These are phyloP conservation scores for Globisporangium carolinianum DNA, from an alignment of 352 stramenopile genomes.

Conservation along the genomic window DNA sequence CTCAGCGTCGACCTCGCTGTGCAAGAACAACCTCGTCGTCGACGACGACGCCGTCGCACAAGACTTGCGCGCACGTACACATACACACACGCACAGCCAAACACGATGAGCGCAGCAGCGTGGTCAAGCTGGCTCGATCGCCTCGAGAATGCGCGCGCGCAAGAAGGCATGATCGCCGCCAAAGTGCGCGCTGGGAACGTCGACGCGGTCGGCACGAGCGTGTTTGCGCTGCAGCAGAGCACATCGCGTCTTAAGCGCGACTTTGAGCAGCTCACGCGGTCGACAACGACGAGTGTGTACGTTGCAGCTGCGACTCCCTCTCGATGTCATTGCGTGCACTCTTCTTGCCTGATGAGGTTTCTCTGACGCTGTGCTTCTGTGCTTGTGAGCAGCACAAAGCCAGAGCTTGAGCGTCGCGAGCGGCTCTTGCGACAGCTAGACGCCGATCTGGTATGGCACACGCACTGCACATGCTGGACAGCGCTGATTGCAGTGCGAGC, in stretches of 20 bases:
- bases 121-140: constrained; percentile 81
- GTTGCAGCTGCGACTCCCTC: constrained; percentile 1
- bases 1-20: too few relatives aligned
- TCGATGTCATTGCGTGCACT: background rate
- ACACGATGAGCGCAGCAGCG: constrained; percentile 51
- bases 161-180: constrained; percentile 51
- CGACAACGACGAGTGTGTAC: constrained; percentile 40
- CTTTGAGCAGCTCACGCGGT: constrained; percentile 71
- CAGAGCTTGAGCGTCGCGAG: constrained; percentile 68
- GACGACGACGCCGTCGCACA: background rate
- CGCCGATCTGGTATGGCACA: constrained; percentile 39
- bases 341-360: background rate
- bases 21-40: background rate
- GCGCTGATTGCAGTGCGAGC: background rate
- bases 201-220: constrained; percentile 61
- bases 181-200: constrained; percentile 68
- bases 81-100: constrained; percentile 1
- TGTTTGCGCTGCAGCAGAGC: constrained; percentile 81
- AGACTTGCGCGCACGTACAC: background rate
- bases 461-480: background rate
- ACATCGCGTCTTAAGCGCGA: constrained; percentile 73
- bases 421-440: constrained; percentile 51
- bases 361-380: too few relatives aligned
- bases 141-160: constrained; percentile 61
- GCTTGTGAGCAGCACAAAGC: constrained; percentile 32